phyloP scores from a whole-genome alignment of 1,139 yeast genomes.

The Candida tunisiensis region DNA sequence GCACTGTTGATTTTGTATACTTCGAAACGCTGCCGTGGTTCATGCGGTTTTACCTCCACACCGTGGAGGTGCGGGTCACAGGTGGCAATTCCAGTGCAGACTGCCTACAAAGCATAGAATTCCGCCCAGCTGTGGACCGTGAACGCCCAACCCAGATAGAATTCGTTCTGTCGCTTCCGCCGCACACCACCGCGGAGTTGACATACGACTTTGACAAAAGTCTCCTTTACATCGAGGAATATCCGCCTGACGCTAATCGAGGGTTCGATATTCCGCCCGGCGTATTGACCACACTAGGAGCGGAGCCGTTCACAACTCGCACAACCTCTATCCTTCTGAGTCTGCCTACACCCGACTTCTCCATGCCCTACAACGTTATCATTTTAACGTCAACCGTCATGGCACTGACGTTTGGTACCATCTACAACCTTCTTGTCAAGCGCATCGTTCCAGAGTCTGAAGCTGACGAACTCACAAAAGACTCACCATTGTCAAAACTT shows the following conservation, averaged over 20 bases:
- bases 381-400: conserved; percentile 86
- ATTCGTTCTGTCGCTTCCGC: conserved; percentile 44
- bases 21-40: conserved; percentile 91
- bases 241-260: conserved; percentile 98
- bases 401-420: conserved; percentile 81
- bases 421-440: conserved; percentile 65
- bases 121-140: conserved; percentile 68
- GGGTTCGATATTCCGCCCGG: conserved; percentile 91
- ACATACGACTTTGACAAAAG: conserved; percentile 80
- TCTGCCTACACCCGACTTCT: conserved; percentile 93
- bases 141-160: conserved; percentile 75
- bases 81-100: conserved; percentile 6
- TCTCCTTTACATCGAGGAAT: conserved; percentile 68
- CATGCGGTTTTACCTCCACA: conserved; percentile 66
- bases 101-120: conserved; percentile 38
- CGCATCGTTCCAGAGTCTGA: conserved; percentile 65
- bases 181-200: conserved; percentile 42
- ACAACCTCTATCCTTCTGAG: conserved; percentile 75
- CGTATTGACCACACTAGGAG: conserved; percentile 29
- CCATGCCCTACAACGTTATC: conserved; percentile 97
- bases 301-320: conserved; percentile 36
- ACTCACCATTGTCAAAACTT: conserved; percentile 8
- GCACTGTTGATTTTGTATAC: conserved; percentile 36
- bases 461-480: conserved; percentile 27
- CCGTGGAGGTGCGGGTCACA: conserved; percentile 22